Evolutionary conservation across 352 stramenopile genomes (phyloP).

Genomic region (Phytophthora foliorum): DNA sequence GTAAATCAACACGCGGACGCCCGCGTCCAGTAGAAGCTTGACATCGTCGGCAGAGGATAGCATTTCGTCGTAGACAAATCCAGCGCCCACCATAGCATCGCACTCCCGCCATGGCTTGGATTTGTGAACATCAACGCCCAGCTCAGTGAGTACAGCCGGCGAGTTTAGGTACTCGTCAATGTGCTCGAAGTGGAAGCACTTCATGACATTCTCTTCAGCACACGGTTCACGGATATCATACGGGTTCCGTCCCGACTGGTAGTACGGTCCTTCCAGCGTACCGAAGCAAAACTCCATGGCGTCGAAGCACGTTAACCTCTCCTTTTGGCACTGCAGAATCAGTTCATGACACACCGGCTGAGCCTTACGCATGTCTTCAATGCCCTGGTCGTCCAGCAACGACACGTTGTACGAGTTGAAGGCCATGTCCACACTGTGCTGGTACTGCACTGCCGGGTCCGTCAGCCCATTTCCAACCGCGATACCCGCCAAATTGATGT

Average conservation of each 20-base stretch:
- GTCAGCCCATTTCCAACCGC: constrained; percentile 83
- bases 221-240: constrained; percentile 83
- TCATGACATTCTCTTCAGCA: constrained; percentile 57
- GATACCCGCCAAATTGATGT: constrained; percentile 67
- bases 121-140: constrained; percentile 56
- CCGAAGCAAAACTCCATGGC: constrained; percentile 69
- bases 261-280: constrained; percentile 62
- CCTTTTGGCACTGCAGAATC: constrained; percentile 60
- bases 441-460: constrained; percentile 71
- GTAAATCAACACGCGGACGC: constrained; percentile 94
- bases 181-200: constrained; percentile 77
- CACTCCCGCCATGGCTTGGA: constrained; percentile 91
- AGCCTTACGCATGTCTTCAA: constrained; percentile 60
- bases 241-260: constrained; percentile 60
- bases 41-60: constrained; percentile 93
- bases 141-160: constrained; percentile 37
- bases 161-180: constrained; percentile 82
- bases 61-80: constrained; percentile 95
- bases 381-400: constrained; percentile 50
- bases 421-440: constrained; percentile 75
- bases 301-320: constrained; percentile 51
- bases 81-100: constrained; percentile 93
- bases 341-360: constrained; percentile 68
- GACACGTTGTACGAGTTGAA: constrained; percentile 81
- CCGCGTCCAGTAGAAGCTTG: constrained; percentile 80